A percentile compares a stretch with the other conserved stretches of the same genome.
Conservation (phyloP, 2,329 filamentous ascomycete species). For the Trichoderma aggressivum region DNA sequence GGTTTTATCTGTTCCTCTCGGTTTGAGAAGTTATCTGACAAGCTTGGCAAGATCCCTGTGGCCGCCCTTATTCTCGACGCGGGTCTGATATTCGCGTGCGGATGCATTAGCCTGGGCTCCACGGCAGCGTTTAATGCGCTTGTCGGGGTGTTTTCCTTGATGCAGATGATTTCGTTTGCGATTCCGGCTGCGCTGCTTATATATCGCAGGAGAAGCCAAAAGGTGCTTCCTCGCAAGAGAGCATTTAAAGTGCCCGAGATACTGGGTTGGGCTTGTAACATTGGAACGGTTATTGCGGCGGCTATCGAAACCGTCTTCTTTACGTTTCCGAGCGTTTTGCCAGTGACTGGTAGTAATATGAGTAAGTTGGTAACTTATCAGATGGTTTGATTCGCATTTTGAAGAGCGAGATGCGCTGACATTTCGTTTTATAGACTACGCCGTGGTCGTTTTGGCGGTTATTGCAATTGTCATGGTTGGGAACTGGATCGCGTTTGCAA, state of each 20-base stretch:
- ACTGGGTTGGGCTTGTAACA: slow-evolving; percentile 15
- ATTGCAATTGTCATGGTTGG: neutral
- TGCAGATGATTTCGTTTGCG: slow-evolving; percentile 15
- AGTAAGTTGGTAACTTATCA: neutral
- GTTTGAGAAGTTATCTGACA: neutral
- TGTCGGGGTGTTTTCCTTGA: neutral
- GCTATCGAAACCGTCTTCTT: slow-evolving; percentile 13
- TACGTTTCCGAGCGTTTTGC: slow-evolving; percentile 9
- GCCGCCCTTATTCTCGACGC: slow-evolving; percentile 6
- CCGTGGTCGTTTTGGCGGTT: slow-evolving; percentile 1
- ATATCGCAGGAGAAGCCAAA: neutral
- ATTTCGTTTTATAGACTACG: neutral
- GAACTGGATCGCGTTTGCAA: slow-evolving; percentile 12
- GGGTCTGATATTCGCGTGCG: slow-evolving; percentile 7
- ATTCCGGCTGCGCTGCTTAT: slow-evolving; percentile 12
- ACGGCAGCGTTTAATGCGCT: slow-evolving; percentile 14
- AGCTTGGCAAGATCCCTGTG: slow-evolving; percentile 1
- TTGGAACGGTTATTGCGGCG: slow-evolving; percentile 12
- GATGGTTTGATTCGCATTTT: neutral
- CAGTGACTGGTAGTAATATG: slow-evolving; percentile 13
- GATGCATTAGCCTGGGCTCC: slow-evolving; percentile 14
- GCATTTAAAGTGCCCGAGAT: slow-evolving; percentile 11
- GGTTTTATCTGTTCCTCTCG: slow-evolving; percentile 14
- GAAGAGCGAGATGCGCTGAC: neutral
- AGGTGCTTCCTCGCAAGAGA: slow-evolving; percentile 7